Base-by-base conservation (phyloP, 352 stramenopile species). In the Globisporangium camurandrum region DNA sequence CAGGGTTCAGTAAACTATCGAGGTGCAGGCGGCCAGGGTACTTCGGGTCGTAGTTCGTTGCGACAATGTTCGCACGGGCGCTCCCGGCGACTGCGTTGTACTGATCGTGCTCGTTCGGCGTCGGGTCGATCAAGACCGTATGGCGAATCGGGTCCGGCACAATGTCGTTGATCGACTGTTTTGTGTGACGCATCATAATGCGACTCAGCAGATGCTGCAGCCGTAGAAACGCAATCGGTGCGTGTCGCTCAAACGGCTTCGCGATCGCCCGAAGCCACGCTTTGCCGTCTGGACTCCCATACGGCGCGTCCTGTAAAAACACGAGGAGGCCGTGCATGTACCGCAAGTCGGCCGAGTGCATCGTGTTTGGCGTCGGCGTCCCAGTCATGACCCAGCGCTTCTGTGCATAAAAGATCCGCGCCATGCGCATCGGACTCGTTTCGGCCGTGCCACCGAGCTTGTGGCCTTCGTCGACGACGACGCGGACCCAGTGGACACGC, bases 341-440 rank as follows among this genome's bases (percentile, higher is more conserved):
- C 1, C 69, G 72, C 7, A 98, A 62, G 31, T 92, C 92, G 1
- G 69, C 61, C n/a, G 68, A 86, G 51, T 95, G 73, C 17, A 92
- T 70, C 0, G 76, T 86, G 51, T 95, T 94, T 33, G 88, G 85
- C 11, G 94, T 98, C 16, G 96, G 96, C 17, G 96, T 99, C 42
- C 96, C 96, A 3, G 93, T 98, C 94, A 98, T 98, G n/a, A 97
- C 84, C 95, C 95, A 98, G 16, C 91, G 70, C 49, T 87, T 81
- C 47, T 96, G 73, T 1, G 86, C 84, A 34, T 66, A 81, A 7
- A 97, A 56, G 22, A 89, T 46, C 23, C 79, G 62, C 8, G 95
- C 86, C 54, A 97, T 86, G 9, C 80, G 57, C 59, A 93, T 93
- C 20, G 93, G 68, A 49, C 82, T 72, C 2, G 69, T 78, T 37